These are phyloP conservation scores for Penicillium odoratum DNA, from an alignment of 495 filamentous ascomycete genomes.

Conservation along the genomic window DNA sequence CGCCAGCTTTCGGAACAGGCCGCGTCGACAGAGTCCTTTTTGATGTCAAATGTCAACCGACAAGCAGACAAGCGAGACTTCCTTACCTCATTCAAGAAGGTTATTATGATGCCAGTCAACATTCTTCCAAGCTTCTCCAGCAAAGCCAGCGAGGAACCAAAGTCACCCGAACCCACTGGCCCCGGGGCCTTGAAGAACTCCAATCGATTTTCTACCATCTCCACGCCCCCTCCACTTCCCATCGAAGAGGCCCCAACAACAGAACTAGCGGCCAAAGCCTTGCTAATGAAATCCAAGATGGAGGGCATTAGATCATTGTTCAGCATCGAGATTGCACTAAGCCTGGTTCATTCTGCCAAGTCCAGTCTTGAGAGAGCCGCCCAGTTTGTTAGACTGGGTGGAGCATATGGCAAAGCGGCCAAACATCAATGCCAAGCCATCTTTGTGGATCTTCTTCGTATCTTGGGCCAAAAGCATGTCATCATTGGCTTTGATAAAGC, in stretches of 20 bases:
- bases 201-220: conserved; percentile 54
- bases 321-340: conserved; percentile 92
- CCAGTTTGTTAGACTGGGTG: conserved; percentile 75
- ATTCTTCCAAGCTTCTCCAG: conserved; percentile 69
- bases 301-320: conserved; percentile 94
- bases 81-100: conserved; percentile 94
- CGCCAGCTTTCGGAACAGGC: conserved; percentile 88
- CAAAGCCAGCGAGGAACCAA: conserved; percentile 41
- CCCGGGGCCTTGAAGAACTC: conserved; percentile 43
- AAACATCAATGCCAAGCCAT: conserved; percentile 89
- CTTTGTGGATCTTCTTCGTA: conserved; percentile 79
- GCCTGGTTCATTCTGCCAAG: conserved; percentile 88
- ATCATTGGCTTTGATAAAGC: conserved; percentile 90
- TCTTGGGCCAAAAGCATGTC: conserved; percentile 84
- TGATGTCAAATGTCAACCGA: conserved; percentile 90
- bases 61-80: conserved; percentile 97
- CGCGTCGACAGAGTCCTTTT: conserved; percentile 85
- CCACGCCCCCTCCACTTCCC: conserved; percentile 47
- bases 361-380: conserved; percentile 82
- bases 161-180: conserved; percentile 36
- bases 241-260: conserved; percentile 73
- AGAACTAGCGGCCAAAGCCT: conserved; percentile 92
- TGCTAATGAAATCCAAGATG: conserved; percentile 89
- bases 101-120: conserved; percentile 97
- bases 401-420: conserved; percentile 76